Conservation (phyloP, 2,329 filamentous ascomycete species). For the Colletotrichum cuscutae region DNA sequence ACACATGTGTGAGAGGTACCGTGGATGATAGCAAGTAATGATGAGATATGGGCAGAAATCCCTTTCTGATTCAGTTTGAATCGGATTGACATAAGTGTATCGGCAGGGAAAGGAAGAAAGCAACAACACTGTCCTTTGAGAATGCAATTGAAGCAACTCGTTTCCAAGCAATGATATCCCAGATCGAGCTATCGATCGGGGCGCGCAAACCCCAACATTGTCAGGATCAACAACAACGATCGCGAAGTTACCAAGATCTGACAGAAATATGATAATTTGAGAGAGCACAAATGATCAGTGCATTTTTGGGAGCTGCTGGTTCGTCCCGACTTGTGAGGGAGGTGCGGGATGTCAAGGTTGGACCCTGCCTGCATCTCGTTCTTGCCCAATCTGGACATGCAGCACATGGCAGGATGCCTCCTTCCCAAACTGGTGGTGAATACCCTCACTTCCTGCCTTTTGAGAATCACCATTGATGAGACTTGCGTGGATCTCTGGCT, state of each 20-base stretch:
- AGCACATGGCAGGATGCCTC: not conserved
- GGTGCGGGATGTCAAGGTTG: slow-evolving; percentile 21
- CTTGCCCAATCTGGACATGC: slow-evolving; percentile 1
- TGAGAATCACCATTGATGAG: no score
- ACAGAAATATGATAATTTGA: not conserved
- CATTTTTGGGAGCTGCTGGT: not conserved
- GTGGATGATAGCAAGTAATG: not conserved
- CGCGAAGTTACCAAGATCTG: not conserved
- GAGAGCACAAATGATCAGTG: not conserved
- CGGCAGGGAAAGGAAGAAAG: no score
- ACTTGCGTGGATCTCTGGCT: not conserved
- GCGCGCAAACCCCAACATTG: not conserved
- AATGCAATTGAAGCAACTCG: not conserved
- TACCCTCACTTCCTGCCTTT: slow-evolving; percentile 1
- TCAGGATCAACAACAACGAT: not conserved
- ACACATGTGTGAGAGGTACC: not conserved
- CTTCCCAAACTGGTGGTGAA: not conserved
- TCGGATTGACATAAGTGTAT: no score
- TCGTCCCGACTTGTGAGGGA: slow-evolving; percentile 24
- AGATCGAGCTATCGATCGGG: not conserved
- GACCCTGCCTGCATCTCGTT: slow-evolving; percentile 1
- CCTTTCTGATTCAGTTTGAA: not conserved
- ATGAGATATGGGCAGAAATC: not conserved
- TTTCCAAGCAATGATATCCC: not conserved
- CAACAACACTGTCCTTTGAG: not conserved